These are phyloP conservation scores for Pelargonium exstipulatum DNA, from an alignment of 441 rosid species.

Conservation along the genomic window DNA sequence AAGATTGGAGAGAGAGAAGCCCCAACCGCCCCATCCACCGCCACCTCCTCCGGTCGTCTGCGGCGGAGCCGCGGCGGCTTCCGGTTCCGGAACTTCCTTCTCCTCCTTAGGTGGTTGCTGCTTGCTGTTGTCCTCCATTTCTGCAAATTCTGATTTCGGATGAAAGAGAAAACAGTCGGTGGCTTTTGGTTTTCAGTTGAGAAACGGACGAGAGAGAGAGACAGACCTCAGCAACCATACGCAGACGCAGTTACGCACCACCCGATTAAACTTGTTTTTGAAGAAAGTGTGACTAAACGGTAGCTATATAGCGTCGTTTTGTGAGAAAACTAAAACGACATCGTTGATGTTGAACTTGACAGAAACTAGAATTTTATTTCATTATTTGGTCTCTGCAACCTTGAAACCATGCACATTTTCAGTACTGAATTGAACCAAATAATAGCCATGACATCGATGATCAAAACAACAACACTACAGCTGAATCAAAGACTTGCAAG, in stretches of 20 bases:
- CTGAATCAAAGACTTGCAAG: too few species aligned
- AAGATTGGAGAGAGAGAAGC: slow-evolving; percentile 76
- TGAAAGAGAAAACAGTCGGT: neutral
- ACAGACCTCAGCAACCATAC: slow-evolving; percentile 4
- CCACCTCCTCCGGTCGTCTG: slow-evolving; percentile 27
- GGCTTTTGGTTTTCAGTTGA: neutral
- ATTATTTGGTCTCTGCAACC: too few species aligned
- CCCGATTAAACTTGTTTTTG: neutral
- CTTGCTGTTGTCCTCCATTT: slow-evolving; percentile 21
- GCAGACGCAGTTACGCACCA: neutral
- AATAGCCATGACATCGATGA: too few species aligned
- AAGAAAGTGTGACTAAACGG: neutral
- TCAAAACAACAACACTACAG: too few species aligned
- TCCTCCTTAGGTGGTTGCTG: slow-evolving; percentile 7
- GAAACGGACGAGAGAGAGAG: slow-evolving; percentile 4
- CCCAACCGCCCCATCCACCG: slow-evolving; percentile 91
- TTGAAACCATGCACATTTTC: too few species aligned
- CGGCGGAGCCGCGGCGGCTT: slow-evolving; percentile 7
- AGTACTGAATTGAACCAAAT: too few species aligned
- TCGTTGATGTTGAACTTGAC: neutral
- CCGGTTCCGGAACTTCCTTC: slow-evolving; percentile 25
- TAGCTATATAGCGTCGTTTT: neutral
- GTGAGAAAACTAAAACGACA: neutral
- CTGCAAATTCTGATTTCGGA: neutral
- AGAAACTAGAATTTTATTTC: too few species aligned